Percentiles rank a stretch among this genome's conserved stretches.
These are phyloP conservation scores for Phytophthora vignae DNA, from an alignment of 352 stramenopile species.

Conservation along the genomic window DNA sequence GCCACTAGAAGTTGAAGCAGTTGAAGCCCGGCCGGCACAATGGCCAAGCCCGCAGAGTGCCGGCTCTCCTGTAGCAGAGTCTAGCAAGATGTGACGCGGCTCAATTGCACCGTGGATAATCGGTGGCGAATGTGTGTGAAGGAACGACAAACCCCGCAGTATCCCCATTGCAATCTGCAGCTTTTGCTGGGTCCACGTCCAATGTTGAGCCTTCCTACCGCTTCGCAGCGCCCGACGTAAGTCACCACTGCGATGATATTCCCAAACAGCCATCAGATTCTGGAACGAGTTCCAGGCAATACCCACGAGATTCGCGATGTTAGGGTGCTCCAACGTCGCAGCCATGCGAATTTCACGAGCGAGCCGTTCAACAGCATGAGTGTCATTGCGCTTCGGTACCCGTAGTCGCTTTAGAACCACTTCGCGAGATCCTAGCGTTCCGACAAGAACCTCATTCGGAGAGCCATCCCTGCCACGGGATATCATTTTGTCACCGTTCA, in stretches of 20 bases:
- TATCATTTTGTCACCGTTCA: slow-evolving; percentile 47
- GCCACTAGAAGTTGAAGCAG: slow-evolving; percentile 19
- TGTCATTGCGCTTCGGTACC: slow-evolving; percentile 46
- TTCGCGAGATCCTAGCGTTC: slow-evolving; percentile 36
- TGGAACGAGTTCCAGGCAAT: slow-evolving; percentile 74
- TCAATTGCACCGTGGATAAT: slow-evolving; percentile 67
- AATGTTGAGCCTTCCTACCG: slow-evolving; percentile 32
- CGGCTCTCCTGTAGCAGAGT: slow-evolving; percentile 48
- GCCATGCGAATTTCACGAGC: slow-evolving; percentile 64
- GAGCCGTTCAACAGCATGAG: slow-evolving; percentile 61
- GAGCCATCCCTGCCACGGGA: slow-evolving; percentile 41
- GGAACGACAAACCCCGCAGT: slow-evolving; percentile 49
- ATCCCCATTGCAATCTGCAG: slow-evolving; percentile 57
- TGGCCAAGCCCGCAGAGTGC: slow-evolving; percentile 59
- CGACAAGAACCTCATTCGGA: slow-evolving; percentile 52
- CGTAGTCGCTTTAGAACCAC: slow-evolving; percentile 64
- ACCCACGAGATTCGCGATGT: slow-evolving; percentile 63
- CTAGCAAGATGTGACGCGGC: slow-evolving; percentile 58
- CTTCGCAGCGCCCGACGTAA: slow-evolving; percentile 39
- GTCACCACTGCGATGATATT: slow-evolving; percentile 54
- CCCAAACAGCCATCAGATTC: slow-evolving; percentile 57
- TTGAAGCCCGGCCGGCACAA: slow-evolving; percentile 35
- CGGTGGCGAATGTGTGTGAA: slow-evolving; percentile 48
- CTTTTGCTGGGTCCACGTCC: slow-evolving; percentile 61
- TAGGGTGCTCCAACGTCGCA: slow-evolving; percentile 57